phyloP scores from a whole-genome alignment of 306 rosid species.

The Amphicarpaea edgeworthii region DNA sequence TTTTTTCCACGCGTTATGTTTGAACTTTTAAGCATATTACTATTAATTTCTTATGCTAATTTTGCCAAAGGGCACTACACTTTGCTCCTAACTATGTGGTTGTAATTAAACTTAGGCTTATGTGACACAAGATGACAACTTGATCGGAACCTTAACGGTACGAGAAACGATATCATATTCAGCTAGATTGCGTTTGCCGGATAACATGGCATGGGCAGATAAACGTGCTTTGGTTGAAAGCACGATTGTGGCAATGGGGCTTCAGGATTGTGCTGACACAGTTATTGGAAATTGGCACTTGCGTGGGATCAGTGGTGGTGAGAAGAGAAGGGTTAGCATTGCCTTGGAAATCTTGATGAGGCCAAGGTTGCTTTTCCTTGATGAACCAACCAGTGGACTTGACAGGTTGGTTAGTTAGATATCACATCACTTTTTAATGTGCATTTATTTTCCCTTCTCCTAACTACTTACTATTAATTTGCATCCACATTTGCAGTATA shows the following conservation, averaged over 20 bases:
- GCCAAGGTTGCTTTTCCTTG: conserved; percentile 91
- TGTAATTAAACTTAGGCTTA: conserved; percentile 70
- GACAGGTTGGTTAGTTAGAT: conserved; percentile 79
- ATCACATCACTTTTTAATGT: conserved; percentile 29
- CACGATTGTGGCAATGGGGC: conserved; percentile 94
- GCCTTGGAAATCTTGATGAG: conserved; percentile 92
- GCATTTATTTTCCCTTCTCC: conserved; percentile 46
- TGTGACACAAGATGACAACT: conserved; percentile 97
- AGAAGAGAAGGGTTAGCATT: conserved; percentile 94
- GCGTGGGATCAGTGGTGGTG: conserved; percentile 98
- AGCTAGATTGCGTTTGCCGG: conserved; percentile 78
- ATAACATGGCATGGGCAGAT: conserved; percentile 77
- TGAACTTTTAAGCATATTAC: background rate
- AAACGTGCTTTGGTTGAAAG: conserved; percentile 82
- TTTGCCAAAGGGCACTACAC: background rate
- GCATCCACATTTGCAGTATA: background rate
- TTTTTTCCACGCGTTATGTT: background rate
- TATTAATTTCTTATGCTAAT: background rate
- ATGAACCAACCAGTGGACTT: conserved; percentile 98
- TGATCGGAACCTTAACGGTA: conserved; percentile 90
- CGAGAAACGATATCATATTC: conserved; percentile 91
- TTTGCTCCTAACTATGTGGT: conserved; percentile 29
- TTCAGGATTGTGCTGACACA: conserved; percentile 95
- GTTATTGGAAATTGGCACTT: conserved; percentile 97
- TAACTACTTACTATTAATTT: too few species aligned